Conservation (phyloP, 2,329 filamentous ascomycete species). For the Colletotrichum gigasporum region DNA sequence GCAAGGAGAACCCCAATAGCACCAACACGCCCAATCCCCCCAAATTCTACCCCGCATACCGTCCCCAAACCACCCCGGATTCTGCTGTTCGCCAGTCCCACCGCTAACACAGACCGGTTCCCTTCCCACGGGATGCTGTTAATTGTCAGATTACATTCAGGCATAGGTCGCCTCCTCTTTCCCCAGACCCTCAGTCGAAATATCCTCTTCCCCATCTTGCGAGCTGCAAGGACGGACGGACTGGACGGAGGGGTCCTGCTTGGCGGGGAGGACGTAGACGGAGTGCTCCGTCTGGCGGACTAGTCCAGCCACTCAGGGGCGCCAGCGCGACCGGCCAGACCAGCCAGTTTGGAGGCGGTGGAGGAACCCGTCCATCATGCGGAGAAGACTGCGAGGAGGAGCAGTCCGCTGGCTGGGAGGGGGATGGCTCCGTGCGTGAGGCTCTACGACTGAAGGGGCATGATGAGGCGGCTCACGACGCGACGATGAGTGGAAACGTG, state of each 20-base stretch:
- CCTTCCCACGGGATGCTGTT: background rate
- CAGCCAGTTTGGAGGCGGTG: background rate
- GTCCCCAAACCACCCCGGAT: background rate
- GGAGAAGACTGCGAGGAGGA: background rate
- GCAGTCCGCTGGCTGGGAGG: background rate
- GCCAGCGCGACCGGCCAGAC: too few species aligned
- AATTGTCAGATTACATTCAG: background rate
- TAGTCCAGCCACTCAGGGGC: background rate
- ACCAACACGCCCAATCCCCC: background rate
- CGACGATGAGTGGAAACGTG: background rate
- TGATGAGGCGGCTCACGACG: background rate
- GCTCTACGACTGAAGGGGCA: background rate
- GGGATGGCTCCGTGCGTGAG: background rate
- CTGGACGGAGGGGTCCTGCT: background rate
- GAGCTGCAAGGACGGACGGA: too few species aligned
- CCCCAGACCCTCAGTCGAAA: background rate
- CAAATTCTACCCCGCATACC: conserved; percentile 1
- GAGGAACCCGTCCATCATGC: background rate
- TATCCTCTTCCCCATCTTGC: background rate
- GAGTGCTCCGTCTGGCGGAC: background rate
- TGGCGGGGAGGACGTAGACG: background rate
- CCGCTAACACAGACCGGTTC: too few species aligned
- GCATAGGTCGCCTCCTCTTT: background rate
- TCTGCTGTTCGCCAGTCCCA: background rate
- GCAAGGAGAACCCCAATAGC: background rate